Conservation (phyloP, 331 rosid species). For the Acacia concinna region DNA sequence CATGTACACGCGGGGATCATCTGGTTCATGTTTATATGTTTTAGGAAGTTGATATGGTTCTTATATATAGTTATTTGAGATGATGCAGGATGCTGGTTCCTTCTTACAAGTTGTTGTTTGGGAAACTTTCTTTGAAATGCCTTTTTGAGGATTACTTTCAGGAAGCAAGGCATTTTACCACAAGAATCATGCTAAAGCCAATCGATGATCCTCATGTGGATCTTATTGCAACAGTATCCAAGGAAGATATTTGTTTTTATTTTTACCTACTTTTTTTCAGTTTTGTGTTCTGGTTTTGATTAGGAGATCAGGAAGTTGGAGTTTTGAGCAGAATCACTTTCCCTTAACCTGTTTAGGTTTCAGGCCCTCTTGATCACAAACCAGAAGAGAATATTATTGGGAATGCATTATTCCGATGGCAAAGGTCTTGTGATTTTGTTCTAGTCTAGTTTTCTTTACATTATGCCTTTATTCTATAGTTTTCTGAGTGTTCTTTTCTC, state of each 20-base stretch:
- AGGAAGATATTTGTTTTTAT: background rate
- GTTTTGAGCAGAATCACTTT: conserved; percentile 26
- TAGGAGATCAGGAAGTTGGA: conserved; percentile 2
- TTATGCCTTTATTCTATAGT: background rate
- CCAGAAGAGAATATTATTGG: conserved; percentile 63
- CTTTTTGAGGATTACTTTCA: conserved; percentile 88
- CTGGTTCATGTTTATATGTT: background rate
- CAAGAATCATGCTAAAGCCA: conserved; percentile 88
- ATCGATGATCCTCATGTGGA: conserved; percentile 94
- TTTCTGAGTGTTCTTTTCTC: conserved; percentile 22
- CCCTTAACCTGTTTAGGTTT: conserved; percentile 62
- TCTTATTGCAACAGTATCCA: conserved; percentile 85
- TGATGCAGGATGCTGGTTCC: conserved; percentile 86
- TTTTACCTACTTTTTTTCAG: background rate
- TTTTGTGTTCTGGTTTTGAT: background rate
- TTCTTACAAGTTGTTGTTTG: conserved; percentile 77
- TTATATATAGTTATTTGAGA: background rate
- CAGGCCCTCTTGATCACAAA: conserved; percentile 85
- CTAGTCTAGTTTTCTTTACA: background rate
- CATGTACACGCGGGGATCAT: background rate
- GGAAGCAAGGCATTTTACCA: conserved; percentile 63
- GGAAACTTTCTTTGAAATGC: conserved; percentile 77
- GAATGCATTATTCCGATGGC: conserved; percentile 93
- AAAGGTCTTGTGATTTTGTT: conserved; percentile 56
- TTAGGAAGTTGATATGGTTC: conserved; percentile 1